Base-by-base conservation (phyloP, 116 monocot species). In the Papilionanthe hybrid region DNA sequence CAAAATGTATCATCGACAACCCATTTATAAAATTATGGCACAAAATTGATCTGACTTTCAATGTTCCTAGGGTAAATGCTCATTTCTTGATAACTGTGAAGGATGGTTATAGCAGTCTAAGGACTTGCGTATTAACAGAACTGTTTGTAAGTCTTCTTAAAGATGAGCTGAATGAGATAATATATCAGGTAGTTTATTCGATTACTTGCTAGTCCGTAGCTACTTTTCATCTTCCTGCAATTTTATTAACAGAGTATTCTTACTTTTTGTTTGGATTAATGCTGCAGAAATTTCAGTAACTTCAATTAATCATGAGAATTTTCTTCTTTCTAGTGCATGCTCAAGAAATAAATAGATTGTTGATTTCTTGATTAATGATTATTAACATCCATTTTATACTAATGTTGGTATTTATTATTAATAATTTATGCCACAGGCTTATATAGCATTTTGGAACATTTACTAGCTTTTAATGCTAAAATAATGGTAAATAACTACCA, bases 11-110 rank as follows among this genome's bases (percentile, higher is more conserved):
- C 79, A 20, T 99, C 44, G 89, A 99, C 42, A 72, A 89, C 30
- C 93, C 98, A 53, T 81, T 90, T 27, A 79, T 93, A 47, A 94
- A 94, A 79, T 50, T 99, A n/a, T 99, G 98, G 98, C 88, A 99
- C 78, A 99, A 93, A 80, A 83, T 93, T 81, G 98, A 99, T 63
- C 55, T 58, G 32, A 95, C 91, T 53, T 99, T 99, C 80, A 95
- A 95, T 77, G 88, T 91, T 82, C 98, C 98, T 79, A 93, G 98
- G 27, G 93, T 93, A 79, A 99, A 99, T 74, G 79, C 92, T 68
- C 95, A 93, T 71, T 95, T 94, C 80, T 85, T 92, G 83, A 83
- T 99, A 77, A 82, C 91, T 58, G 76, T 99, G 66, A 99, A 99
- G 75, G 93, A 88, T 78, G 98, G 87, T 63, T 93, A 86, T 79